Base-by-base conservation (phyloP, 495 filamentous ascomycete genomes). In the Aspergillus sclerotioniger region DNA sequence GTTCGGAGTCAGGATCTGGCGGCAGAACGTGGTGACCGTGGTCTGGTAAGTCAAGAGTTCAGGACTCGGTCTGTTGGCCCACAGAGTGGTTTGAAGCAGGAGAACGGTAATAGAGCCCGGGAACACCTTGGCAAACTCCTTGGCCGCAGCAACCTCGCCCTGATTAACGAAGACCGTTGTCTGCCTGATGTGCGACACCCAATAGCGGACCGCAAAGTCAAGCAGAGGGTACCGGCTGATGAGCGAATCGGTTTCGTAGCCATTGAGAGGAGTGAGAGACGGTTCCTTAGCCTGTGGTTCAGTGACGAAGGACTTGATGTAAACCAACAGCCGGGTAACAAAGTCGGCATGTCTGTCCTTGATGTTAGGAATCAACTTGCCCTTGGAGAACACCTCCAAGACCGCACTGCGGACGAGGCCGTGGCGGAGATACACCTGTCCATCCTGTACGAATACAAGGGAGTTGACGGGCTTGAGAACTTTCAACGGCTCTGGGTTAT, bases 271-370 rank as follows among this genome's bases (percentile, higher is more conserved):
- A n/a, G 57, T 63, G 7, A 73, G 46, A 1, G 73, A 72, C 15
- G 66, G 67, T 54, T 74, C 68, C 13, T 41, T 41, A 6, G 12
- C 37, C 35, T 69, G 62, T 32, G 70, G 64, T 45, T 72, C 68
- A 7, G 61, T 63, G 8, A 73, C 61, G 37, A 57, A 61, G 13
- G n/a, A 45, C 59, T 69, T 74, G 32, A 74, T 66, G 41, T 76
- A 76, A 16, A 72, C 39, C 31, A 74, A 58, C 2, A 76, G 65
- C 13, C 73, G 65, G 15, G 67, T 67, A 2, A 67, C 53, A 15
- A 76, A 62, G 50, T 76, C 73, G 19, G 66, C 56, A 53, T 76
- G 73, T 32, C 64, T 60, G 52, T 74, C 71, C 62, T 74, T 76
- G 54, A 74, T 35, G 16, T 57, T 63, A 0, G 70, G 69, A 3